A percentile compares a stretch with the other conserved stretches of the same genome.
Conservation (phyloP, 805 yeast species). For the Metschnikowia picachoensis region DNA sequence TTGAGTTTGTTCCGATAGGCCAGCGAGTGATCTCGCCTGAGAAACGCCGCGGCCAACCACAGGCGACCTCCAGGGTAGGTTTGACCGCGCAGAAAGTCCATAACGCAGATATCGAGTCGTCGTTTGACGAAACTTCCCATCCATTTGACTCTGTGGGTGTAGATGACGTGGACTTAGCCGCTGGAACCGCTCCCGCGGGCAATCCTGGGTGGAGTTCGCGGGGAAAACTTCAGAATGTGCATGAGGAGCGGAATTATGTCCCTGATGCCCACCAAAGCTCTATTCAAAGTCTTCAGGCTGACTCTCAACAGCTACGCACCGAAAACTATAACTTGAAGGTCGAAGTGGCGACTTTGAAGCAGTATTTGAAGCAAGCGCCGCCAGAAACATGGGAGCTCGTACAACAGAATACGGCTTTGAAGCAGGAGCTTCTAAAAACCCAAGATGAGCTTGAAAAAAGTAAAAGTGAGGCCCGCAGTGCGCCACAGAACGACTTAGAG, state of each 20-base stretch:
- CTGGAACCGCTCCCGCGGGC: constrained; percentile 1
- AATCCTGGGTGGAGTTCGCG: constrained; percentile 8
- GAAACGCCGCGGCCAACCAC: neutral
- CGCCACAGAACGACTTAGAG: neutral
- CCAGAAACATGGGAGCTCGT: constrained; percentile 36
- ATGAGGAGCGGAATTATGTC: neutral
- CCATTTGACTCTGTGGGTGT: constrained; percentile 6
- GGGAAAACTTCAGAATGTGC: neutral
- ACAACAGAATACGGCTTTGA: constrained; percentile 33
- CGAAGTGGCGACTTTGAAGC: constrained; percentile 39
- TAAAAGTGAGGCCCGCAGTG: neutral
- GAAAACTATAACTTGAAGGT: constrained; percentile 45
- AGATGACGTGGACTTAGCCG: neutral
- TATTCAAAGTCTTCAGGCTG: constrained; percentile 22
- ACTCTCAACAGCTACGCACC: constrained; percentile 29
- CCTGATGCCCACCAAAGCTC: constrained; percentile 15
- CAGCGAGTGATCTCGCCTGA: constrained; percentile 12
- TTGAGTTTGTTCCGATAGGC: constrained; percentile 28
- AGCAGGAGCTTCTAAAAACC: constrained; percentile 14
- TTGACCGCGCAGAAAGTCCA: constrained; percentile 8
- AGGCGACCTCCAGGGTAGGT: neutral
- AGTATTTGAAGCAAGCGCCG: constrained; percentile 41
- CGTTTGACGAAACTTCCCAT: constrained; percentile 13
- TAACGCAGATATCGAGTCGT: constrained; percentile 10
- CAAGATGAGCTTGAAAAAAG: constrained; percentile 6